A percentile compares a stretch with the other conserved stretches of the same genome.
Evolutionary conservation across 225 moss, liverwort and hornwort species (phyloP).

Genomic region (Lunularia cruciata): DNA sequence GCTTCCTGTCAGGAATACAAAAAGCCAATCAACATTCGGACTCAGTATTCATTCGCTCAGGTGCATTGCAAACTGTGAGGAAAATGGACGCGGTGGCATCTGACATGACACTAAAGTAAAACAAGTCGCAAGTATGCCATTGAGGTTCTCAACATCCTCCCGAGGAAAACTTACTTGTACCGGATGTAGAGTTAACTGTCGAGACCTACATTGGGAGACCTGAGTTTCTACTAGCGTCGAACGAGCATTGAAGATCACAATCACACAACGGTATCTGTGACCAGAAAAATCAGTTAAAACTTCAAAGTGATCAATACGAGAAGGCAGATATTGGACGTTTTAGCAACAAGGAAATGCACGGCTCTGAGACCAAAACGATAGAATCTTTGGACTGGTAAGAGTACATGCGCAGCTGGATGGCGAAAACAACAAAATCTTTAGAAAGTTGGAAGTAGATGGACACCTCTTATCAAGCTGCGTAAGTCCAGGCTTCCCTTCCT

Average conservation of each 20-base stretch:
- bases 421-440: too few relatives aligned
- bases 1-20: conserved; percentile 37
- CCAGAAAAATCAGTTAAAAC: background rate
- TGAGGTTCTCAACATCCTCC: background rate
- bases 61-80: background rate
- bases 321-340: too few relatives aligned
- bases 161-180: conserved; percentile 46
- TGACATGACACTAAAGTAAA: background rate
- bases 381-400: too few relatives aligned
- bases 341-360: background rate
- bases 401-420: background rate
- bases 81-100: background rate
- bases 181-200: conserved; percentile 64
- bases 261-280: conserved; percentile 61
- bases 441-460: conserved; percentile 7
- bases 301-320: too few relatives aligned
- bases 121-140: too few relatives aligned
- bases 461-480: conserved; percentile 77
- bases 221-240: conserved; percentile 51
- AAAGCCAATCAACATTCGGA: background rate
- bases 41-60: background rate
- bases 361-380: background rate
- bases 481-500: conserved; percentile 66
- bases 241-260: conserved; percentile 75
- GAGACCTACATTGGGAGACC: conserved; percentile 44